Evolutionary conservation across 2,329 filamentous ascomycete genomes (phyloP).

Genomic region (Xylaria hypoxylon): DNA sequence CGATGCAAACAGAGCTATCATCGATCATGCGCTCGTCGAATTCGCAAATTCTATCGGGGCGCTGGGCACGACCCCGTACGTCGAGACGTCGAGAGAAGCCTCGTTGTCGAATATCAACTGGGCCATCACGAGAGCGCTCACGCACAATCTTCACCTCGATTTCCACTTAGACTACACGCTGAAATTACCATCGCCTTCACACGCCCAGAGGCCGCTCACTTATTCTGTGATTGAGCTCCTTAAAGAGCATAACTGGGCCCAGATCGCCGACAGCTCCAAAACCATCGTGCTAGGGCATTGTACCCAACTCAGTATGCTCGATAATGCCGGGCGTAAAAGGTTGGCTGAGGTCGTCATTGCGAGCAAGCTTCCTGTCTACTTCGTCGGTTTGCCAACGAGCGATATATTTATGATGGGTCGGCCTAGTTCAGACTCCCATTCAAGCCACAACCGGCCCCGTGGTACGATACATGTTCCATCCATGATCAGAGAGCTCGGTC

Average conservation of each 20-base stretch:
- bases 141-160: conserved; percentile 68
- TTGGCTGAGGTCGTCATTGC: conserved; percentile 61
- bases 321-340: conserved; percentile 59
- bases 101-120: conserved; percentile 70
- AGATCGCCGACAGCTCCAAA: conserved; percentile 52
- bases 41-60: conserved; percentile 62
- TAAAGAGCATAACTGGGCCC: conserved; percentile 62
- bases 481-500: conserved; percentile 67
- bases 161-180: conserved; percentile 80
- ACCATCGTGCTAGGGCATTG: conserved; percentile 75
- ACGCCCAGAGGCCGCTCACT: conserved; percentile 58
- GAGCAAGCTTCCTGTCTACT: conserved; percentile 67
- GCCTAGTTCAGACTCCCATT: conserved; percentile 44
- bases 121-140: conserved; percentile 67
- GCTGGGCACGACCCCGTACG: conserved; percentile 77
- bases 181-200: conserved; percentile 52
- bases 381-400: conserved; percentile 77
- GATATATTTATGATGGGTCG: conserved; percentile 78
- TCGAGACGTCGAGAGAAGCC: conserved; percentile 64
- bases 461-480: conserved; percentile 72
- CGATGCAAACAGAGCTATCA: conserved; percentile 62
- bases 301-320: conserved; percentile 71
- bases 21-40: conserved; percentile 50
- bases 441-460: conserved; percentile 54
- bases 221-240: conserved; percentile 66